These are phyloP conservation scores for Globisporangium cystogenes DNA, from an alignment of 352 stramenopile species.

Conservation along the genomic window DNA sequence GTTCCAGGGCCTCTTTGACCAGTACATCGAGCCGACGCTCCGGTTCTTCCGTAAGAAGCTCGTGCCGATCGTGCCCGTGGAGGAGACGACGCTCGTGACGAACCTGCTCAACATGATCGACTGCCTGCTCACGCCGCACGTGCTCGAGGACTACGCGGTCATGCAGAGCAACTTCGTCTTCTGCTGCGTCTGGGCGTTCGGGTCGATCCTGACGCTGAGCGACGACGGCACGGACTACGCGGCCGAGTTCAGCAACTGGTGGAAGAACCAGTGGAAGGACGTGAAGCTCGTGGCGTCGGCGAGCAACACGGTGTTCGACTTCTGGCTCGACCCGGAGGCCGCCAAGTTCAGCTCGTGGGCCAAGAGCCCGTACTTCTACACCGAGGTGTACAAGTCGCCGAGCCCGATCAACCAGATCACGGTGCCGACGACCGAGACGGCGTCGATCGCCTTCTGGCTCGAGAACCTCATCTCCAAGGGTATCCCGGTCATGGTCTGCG, in stretches of 20 bases:
- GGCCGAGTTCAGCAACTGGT: slow-evolving; percentile 94
- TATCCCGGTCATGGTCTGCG: slow-evolving; percentile 93
- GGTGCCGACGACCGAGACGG: slow-evolving; percentile 94
- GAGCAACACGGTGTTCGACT: slow-evolving; percentile 97
- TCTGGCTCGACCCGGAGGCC: slow-evolving; percentile 92
- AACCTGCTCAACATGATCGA: slow-evolving; percentile 95
- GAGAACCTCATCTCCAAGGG: slow-evolving; percentile 89
- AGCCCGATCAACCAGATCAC: slow-evolving; percentile 88
- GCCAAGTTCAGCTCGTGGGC: slow-evolving; percentile 94
- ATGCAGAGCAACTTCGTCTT: slow-evolving; percentile 95
- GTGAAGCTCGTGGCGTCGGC: slow-evolving; percentile 92
- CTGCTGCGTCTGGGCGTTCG: slow-evolving; percentile 94
- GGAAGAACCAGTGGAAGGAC: slow-evolving; percentile 94
- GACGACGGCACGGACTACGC: slow-evolving; percentile 95
- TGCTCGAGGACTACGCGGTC: slow-evolving; percentile 70
- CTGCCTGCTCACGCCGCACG: slow-evolving; percentile 76
- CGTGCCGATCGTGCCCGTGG: slow-evolving; percentile 87
- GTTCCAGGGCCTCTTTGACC: slow-evolving; percentile 87
- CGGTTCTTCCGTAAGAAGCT: slow-evolving; percentile 93
- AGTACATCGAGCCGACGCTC: slow-evolving; percentile 91
- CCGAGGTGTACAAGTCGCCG: slow-evolving; percentile 79
- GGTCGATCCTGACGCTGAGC: slow-evolving; percentile 88
- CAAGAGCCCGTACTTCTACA: slow-evolving; percentile 95
- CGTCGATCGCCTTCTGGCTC: slow-evolving; percentile 95
- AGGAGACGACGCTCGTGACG: slow-evolving; percentile 92